Evolutionary conservation across 2,329 filamentous ascomycete species (phyloP).

Genomic region (Atkinsonella hypoxylon): DNA sequence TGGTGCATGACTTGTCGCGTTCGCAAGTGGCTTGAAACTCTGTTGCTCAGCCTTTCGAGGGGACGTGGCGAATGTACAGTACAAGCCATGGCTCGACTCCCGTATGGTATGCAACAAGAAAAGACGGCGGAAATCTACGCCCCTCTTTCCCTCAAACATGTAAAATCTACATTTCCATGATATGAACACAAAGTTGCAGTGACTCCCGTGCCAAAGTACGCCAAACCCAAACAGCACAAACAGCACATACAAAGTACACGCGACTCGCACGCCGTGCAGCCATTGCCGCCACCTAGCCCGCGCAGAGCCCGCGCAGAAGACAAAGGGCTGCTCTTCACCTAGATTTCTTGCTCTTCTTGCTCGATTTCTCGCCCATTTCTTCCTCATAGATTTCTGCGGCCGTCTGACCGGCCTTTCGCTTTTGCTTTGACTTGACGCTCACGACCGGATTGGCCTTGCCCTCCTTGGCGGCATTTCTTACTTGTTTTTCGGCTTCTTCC

Average conservation of each 20-base stretch:
- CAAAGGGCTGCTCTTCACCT: slow-evolving; percentile 8
- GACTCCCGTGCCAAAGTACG: background rate
- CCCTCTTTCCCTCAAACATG: background rate
- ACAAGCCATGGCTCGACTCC: too few relatives aligned
- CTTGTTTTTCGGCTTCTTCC: slow-evolving; percentile 64
- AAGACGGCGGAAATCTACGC: background rate
- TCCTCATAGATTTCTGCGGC: slow-evolving; percentile 53
- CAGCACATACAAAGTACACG: background rate
- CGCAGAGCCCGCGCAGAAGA: background rate
- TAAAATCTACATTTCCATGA: background rate
- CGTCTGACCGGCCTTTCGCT: slow-evolving; percentile 57
- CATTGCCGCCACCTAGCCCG: background rate
- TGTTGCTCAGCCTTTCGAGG: background rate
- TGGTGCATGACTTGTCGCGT: background rate
- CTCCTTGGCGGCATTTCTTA: slow-evolving; percentile 43
- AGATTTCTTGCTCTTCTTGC: slow-evolving; percentile 29
- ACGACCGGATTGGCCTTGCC: slow-evolving; percentile 53
- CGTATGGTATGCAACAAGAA: too few relatives aligned
- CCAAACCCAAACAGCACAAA: background rate
- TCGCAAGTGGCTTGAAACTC: too few relatives aligned
- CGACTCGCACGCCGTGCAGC: background rate
- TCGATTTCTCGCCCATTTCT: slow-evolving; percentile 42
- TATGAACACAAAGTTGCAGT: background rate
- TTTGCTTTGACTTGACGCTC: slow-evolving; percentile 71
- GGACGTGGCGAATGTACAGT: background rate